Percentiles rank a stretch among this genome's conserved stretches.
Evolutionary conservation across 2,329 filamentous ascomycete genomes (phyloP).

Genomic region (Fusarium euwallaceae): DNA sequence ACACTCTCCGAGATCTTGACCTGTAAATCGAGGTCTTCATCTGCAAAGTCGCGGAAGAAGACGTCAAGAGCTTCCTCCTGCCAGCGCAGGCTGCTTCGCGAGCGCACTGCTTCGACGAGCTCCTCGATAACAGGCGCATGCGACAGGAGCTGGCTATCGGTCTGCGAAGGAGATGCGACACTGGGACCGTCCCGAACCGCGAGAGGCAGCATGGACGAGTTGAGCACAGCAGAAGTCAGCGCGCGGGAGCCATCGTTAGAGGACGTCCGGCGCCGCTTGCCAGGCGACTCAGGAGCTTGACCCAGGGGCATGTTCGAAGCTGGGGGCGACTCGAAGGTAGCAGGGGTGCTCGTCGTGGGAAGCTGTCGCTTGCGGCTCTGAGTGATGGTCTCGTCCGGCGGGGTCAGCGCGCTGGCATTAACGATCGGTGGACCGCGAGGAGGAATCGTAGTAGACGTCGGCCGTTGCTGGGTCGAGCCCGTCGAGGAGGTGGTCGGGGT

Average conservation of each 20-base stretch:
- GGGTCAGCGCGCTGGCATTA: slow-evolving; percentile 64
- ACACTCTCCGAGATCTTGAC: slow-evolving; percentile 71
- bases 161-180: slow-evolving; percentile 37
- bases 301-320: slow-evolving; percentile 27
- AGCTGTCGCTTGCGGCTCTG: slow-evolving; percentile 60
- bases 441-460: slow-evolving; percentile 53
- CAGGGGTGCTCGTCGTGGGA: slow-evolving; percentile 32
- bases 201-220: slow-evolving; percentile 48
- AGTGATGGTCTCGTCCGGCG: slow-evolving; percentile 64
- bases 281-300: slow-evolving; percentile 49
- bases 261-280: slow-evolving; percentile 52
- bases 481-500: slow-evolving; percentile 45
- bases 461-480: slow-evolving; percentile 43
- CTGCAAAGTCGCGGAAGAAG: slow-evolving; percentile 69
- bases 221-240: slow-evolving; percentile 40
- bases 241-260: slow-evolving; percentile 45
- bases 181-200: slow-evolving; percentile 34
- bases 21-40: slow-evolving; percentile 70
- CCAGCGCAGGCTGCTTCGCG: slow-evolving; percentile 61
- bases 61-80: slow-evolving; percentile 70
- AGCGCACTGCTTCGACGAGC: slow-evolving; percentile 57
- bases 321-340: slow-evolving; percentile 41
- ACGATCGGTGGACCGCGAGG: slow-evolving; percentile 54
- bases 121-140: slow-evolving; percentile 52
- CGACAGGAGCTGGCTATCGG: slow-evolving; percentile 33